Evolutionary conservation across 2,329 filamentous ascomycete genomes (phyloP).

Genomic region (Zarea fungicola): DNA sequence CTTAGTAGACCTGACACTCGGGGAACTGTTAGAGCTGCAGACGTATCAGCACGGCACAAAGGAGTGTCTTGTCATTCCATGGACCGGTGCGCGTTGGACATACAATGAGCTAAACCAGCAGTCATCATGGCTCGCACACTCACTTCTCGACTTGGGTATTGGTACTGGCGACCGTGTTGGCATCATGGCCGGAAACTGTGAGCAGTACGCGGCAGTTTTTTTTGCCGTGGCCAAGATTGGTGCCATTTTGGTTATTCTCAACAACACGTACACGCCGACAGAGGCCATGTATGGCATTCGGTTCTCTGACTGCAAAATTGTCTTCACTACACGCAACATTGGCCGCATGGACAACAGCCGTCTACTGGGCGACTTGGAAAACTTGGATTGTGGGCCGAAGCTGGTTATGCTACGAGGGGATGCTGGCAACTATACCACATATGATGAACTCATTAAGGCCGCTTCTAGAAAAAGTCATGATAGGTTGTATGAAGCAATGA

Average conservation of each 20-base stretch:
- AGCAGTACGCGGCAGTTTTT: conserved; percentile 76
- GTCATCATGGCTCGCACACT: conserved; percentile 56
- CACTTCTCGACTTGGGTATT: conserved; percentile 62
- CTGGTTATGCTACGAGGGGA: conserved; percentile 58
- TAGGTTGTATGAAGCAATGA: conserved; percentile 47
- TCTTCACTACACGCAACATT: conserved; percentile 68
- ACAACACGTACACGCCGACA: conserved; percentile 73
- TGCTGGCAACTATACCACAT: conserved; percentile 51
- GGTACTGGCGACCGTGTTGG: conserved; percentile 64
- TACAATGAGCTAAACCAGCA: conserved; percentile 61
- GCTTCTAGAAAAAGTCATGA: conserved; percentile 45
- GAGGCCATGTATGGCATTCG: conserved; percentile 67
- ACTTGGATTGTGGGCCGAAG: conserved; percentile 39
- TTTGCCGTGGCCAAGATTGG: conserved; percentile 65
- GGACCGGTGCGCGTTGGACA: conserved; percentile 71
- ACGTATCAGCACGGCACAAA: conserved; percentile 57
- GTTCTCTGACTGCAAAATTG: conserved; percentile 65
- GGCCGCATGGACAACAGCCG: conserved; percentile 58
- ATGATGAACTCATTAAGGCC: conserved; percentile 50
- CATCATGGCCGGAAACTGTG: conserved; percentile 72
- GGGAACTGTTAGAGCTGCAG: conserved; percentile 68
- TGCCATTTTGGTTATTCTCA: conserved; percentile 68
- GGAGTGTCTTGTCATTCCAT: conserved; percentile 69
- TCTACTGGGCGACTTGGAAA: conserved; percentile 50
- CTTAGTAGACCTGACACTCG: conserved; percentile 65